Conservation (phyloP, 495 filamentous ascomycete species). For the Articulospora tetracladia region DNA sequence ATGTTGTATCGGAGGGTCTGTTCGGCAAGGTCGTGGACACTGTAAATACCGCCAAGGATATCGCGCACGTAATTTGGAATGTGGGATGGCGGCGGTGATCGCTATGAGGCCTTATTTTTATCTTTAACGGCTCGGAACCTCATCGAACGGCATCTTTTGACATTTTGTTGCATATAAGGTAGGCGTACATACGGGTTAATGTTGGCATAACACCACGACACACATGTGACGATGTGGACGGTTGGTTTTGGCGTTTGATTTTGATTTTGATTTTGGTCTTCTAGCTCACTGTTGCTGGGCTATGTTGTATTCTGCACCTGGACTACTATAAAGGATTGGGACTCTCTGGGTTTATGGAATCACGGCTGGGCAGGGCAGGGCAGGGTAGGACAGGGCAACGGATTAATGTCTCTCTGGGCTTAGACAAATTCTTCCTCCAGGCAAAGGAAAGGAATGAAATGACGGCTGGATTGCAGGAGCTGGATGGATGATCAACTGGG, state of each 20-base stretch:
- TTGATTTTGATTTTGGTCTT: slow-evolving; percentile 1
- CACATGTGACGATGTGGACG: neutral
- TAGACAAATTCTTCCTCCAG: neutral
- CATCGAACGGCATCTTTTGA: neutral
- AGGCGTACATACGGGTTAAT: slow-evolving; percentile 13
- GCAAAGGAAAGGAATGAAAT: neutral
- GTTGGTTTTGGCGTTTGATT: neutral
- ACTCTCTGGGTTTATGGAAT: neutral
- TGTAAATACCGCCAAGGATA: slow-evolving; percentile 94
- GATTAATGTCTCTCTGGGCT: neutral
- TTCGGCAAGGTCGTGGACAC: slow-evolving; percentile 86
- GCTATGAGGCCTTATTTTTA: slow-evolving; percentile 8
- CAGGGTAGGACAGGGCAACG: neutral
- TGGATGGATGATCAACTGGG: too few species aligned
- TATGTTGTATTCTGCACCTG: slow-evolving; percentile 7
- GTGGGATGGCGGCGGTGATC: slow-evolving; percentile 80
- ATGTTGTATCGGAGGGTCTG: slow-evolving; percentile 49
- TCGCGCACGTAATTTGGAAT: slow-evolving; percentile 96
- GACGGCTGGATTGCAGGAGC: neutral
- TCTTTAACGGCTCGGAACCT: neutral
- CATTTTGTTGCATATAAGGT: slow-evolving; percentile 15
- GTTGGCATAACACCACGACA: slow-evolving; percentile 8
- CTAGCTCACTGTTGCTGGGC: neutral
- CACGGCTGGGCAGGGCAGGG: too few species aligned
- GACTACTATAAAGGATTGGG: slow-evolving; percentile 8